A percentile compares a stretch with the other conserved stretches of the same genome.
phyloP scores from a whole-genome alignment of 2,329 filamentous ascomycete species.

The Colletotrichum euphorbiae region DNA sequence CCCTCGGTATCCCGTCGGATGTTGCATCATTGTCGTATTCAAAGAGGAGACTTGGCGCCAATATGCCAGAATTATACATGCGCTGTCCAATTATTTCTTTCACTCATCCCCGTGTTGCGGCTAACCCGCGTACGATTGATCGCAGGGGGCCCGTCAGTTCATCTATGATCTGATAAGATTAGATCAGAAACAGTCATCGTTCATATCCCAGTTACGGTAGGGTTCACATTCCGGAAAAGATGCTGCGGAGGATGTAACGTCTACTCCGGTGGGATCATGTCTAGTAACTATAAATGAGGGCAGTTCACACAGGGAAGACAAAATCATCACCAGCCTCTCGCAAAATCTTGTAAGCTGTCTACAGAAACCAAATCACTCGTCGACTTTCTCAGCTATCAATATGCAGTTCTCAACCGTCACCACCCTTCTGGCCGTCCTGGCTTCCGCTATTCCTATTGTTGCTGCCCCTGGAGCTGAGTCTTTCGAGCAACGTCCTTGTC shows the following conservation, averaged over 20 bases:
- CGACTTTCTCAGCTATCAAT: background rate
- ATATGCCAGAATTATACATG: background rate
- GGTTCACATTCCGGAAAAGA: background rate
- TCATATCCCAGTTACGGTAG: background rate
- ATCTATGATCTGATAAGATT: constrained; percentile 21
- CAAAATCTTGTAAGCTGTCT: too few relatives aligned
- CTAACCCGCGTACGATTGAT: background rate
- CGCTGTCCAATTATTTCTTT: background rate
- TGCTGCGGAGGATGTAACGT: background rate
- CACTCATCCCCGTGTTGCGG: background rate
- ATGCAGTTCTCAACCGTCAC: constrained; percentile 60
- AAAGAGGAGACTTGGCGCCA: background rate
- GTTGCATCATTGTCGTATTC: background rate
- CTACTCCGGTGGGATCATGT: background rate
- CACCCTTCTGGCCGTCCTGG: constrained; percentile 58
- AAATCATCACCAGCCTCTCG: background rate
- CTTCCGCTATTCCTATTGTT: constrained; percentile 47
- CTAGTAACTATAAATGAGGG: background rate
- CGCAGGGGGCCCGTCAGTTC: background rate
- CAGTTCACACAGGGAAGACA: background rate
- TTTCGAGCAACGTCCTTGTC: background rate
- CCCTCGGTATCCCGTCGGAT: constrained; percentile 5
- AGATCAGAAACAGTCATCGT: background rate
- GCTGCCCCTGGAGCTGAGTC: background rate
- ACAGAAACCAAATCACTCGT: background rate